Base-by-base conservation (phyloP, 1,284 basidiomycete species). In the Mixia osmundae region DNA sequence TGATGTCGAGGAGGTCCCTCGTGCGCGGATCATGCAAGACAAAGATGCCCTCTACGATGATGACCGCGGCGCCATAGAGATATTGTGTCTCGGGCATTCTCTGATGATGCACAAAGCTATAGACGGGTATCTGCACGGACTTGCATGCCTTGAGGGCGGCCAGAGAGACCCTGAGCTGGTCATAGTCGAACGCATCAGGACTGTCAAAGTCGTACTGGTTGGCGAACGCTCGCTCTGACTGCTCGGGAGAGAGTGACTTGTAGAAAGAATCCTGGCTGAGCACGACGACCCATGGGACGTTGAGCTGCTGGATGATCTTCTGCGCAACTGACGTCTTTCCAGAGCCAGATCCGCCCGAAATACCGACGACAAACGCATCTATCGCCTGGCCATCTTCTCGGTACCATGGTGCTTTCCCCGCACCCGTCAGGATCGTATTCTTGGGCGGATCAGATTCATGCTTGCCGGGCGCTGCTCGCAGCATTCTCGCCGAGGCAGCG, bases 191-290 rank as follows among this genome's bases (percentile, higher is more conserved):
- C 2, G 87, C 74, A 55, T 80, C 69, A 3, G 89, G 89, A 50
- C 85, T 80, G 52, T 95, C 89, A 55, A 95, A 77, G 54, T 95
- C 85, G 45, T 15, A 34, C 15, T 5, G 14, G 6, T 30, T 25
- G 6, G 10, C 10, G 21, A 11, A 43, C 0, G 89, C 89, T 11
- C 76, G 61, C 18, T 64, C 64, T 15, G 80, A 62, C 57, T 95
- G 72, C 50, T 85, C 78, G 1, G 66, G 63, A 0, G 67, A 67
- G 47, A 85, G 76, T 21, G 63, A 61, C 48, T 75, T 79, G 60
- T 97, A 95, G 58, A 95, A 97, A 48, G 79, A 76, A 55, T 95
- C 87, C 59, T 82, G 79, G 20, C 76, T 80, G 35, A 91, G 58
- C 47, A 91, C 87, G 33, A 85, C 68, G 28, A 89, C 75, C 18